Base-by-base conservation (phyloP, 306 rosid genomes). In the Purshia tridentata region DNA sequence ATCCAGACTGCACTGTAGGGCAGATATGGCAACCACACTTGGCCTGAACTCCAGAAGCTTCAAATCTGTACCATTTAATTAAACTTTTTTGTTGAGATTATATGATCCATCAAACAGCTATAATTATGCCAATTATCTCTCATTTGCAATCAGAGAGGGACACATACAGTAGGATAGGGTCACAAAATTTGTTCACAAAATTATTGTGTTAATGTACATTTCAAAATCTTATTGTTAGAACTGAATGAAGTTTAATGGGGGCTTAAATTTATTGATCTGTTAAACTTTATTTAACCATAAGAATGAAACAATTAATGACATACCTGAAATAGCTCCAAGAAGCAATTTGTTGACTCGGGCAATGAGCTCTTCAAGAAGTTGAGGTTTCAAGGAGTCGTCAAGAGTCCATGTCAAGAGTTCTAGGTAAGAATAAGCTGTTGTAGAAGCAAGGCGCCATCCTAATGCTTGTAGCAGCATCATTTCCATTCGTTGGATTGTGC, bases 371-470 rank as follows among this genome's bases (percentile, higher is more conserved):
- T 73, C 72, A 6, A 73, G 67, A 65, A 52, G 76, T 44, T 56
- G 76, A 61, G 80, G 74, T 72, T 42, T 69, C 69, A 80, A 20
- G 49, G 77, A 57, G 49, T 75, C 51, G 10, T 80, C 80, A 53
- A 77, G 63, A 51, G 73, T 58, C 50, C 64, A 44, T 20, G 20
- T 42, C 18, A 84, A 57, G 14, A 76, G 67, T 62, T 87, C 84
- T 0, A 76, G 29, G 51, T 76, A 72, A 6, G 84, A 80, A 65
- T 76, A 80, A 62, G 84, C 6, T 50, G 91, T 82, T 49, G 81
- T 77, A 57, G 81, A 52, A 50, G 81, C 72, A 6, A 87, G 76
- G 40, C 84, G 83, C 91, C 91, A 84, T 41, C 61, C 79, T 22
- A 87, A 59, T 56, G 87, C 82, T 46, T 80, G 19, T 71, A 87